phyloP scores from a whole-genome alignment of 208 protist genomes.

The Crithidia sp. region DNA sequence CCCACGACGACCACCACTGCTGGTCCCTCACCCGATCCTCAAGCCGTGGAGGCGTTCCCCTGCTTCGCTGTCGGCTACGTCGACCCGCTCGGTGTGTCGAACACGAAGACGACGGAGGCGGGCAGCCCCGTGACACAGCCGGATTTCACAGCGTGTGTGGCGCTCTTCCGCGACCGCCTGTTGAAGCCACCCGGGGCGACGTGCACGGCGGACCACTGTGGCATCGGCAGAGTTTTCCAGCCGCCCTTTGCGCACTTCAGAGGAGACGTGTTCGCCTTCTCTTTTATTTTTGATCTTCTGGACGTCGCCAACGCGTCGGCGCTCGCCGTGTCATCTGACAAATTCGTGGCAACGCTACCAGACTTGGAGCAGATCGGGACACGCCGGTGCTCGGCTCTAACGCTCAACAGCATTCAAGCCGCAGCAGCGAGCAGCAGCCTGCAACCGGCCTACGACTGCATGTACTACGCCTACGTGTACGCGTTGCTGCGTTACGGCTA shows the following conservation, averaged over 20 bases:
- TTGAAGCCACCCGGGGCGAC: conserved; percentile 36
- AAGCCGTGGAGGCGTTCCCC: conserved; percentile 27
- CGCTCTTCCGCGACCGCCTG: conserved; percentile 43
- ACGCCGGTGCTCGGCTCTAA: conserved; percentile 32
- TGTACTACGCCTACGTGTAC: conserved; percentile 80
- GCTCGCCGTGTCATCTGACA: conserved; percentile 26
- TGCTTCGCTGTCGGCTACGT: conserved; percentile 36
- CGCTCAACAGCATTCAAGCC: conserved; percentile 22
- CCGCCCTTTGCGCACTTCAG: conserved; percentile 49
- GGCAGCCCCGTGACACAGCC: conserved; percentile 7
- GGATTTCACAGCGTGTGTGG: conserved; percentile 50
- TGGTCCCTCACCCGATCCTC: background rate
- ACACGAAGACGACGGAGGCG: conserved; percentile 24
- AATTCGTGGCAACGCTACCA: conserved; percentile 31
- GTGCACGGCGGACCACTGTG: conserved; percentile 38
- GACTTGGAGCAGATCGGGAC: conserved; percentile 29
- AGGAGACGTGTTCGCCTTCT: conserved; percentile 74
- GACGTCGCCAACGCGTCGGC: conserved; percentile 11
- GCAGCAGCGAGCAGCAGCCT: conserved; percentile 23
- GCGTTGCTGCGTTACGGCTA: conserved; percentile 69
- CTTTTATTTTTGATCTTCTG: conserved; percentile 69
- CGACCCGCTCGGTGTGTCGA: conserved; percentile 25
- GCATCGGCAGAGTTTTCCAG: conserved; percentile 67
- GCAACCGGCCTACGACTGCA: conserved; percentile 67
- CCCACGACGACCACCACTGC: background rate